phyloP scores from a whole-genome alignment of 2,329 filamentous ascomycete species.

The Phyllosticta citrichinensis region DNA sequence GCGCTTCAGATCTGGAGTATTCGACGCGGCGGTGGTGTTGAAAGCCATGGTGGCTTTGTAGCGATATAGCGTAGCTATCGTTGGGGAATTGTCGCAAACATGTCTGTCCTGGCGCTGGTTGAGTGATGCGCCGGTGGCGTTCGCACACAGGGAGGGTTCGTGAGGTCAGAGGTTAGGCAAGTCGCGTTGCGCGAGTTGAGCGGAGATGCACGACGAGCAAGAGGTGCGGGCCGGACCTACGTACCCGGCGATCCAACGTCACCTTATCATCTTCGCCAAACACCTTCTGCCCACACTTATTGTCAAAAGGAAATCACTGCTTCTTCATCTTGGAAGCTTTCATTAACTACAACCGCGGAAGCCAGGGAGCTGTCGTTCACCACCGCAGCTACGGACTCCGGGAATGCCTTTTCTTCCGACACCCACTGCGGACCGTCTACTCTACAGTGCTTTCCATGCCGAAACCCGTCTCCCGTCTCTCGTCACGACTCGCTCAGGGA shows the following conservation, averaged over 20 bases:
- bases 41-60: not conserved
- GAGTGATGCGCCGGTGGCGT: not conserved
- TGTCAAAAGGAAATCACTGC: no score
- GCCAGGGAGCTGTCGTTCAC: no score
- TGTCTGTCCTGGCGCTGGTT: not conserved
- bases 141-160: not conserved
- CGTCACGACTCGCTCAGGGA: not conserved
- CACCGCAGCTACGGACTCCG: no score
- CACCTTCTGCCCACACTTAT: no score
- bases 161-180: not conserved
- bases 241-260: no score
- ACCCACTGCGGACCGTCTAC: no score
- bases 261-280: no score
- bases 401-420: no score
- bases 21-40: not conserved
- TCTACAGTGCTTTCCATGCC: not conserved
- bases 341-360: no score
- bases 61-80: not conserved
- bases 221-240: no score
- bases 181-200: not conserved
- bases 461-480: not conserved
- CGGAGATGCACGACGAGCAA: no score
- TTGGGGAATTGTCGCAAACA: not conserved
- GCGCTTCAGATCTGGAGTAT: constrained; percentile 11
- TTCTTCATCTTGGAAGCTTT: no score